A percentile compares a stretch with the other conserved stretches of the same genome.
Evolutionary conservation across 345 rosid species (phyloP).

Genomic region (Camelina laxa): DNA sequence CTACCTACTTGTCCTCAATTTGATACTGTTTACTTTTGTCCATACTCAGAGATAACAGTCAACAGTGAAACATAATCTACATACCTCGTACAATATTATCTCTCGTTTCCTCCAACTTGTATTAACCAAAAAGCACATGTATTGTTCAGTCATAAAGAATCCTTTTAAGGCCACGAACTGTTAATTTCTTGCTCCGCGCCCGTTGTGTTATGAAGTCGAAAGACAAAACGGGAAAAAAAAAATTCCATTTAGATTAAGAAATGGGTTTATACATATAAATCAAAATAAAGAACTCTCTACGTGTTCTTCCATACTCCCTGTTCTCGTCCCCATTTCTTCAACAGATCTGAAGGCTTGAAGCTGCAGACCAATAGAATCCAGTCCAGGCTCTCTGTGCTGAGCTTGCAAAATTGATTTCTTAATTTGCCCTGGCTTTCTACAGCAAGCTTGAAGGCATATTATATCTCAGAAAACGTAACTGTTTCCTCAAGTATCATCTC

Average conservation of each 20-base stretch:
- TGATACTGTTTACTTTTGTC: too few species aligned
- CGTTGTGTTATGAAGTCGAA: background rate
- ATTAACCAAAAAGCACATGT: background rate
- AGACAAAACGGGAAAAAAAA: background rate
- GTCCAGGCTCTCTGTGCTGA: constrained; percentile 21
- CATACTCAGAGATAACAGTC: too few species aligned
- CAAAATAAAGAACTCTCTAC: constrained; percentile 21
- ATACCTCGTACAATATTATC: too few species aligned
- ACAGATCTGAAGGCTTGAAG: constrained; percentile 17
- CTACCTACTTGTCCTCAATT: too few species aligned
- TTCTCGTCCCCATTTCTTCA: constrained; percentile 19
- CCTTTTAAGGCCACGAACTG: constrained; percentile 1
- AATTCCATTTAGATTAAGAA: constrained; percentile 26
- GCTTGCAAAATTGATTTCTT: constrained; percentile 37
- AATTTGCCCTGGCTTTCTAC: constrained; percentile 21
- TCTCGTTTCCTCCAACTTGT: too few species aligned
- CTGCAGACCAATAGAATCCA: constrained; percentile 20
- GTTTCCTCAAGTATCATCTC: constrained; percentile 55
- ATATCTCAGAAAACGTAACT: constrained; percentile 21
- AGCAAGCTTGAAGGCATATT: constrained; percentile 30
- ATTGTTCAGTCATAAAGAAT: constrained; percentile 7
- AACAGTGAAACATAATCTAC: too few species aligned
- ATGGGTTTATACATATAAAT: constrained; percentile 26
- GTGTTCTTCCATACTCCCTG: constrained; percentile 8
- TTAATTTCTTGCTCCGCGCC: constrained; percentile 3